These are phyloP conservation scores for Globisporangium abappressorium DNA, from an alignment of 352 stramenopile genomes.

Conservation along the genomic window DNA sequence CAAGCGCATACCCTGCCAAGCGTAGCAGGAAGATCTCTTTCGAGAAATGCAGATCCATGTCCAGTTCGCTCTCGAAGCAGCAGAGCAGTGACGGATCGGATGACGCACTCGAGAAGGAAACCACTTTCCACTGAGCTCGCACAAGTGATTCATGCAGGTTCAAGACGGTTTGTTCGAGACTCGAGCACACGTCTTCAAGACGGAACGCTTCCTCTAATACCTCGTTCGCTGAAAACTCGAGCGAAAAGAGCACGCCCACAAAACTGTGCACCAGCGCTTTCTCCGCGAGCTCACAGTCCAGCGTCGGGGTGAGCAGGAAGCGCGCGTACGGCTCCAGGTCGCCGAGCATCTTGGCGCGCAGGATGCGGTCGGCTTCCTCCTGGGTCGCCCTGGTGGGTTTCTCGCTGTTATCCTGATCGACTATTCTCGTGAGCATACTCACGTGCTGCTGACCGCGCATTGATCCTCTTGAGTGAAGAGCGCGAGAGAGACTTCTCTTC, in stretches of 20 bases:
- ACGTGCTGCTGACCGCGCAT: conserved; percentile 12
- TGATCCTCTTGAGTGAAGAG: conserved; percentile 4
- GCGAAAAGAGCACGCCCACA: conserved; percentile 53
- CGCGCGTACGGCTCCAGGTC: conserved; percentile 50
- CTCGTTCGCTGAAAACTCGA: conserved; percentile 35
- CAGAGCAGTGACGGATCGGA: conserved; percentile 26
- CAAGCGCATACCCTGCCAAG: conserved; percentile 18
- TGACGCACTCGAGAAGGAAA: neutral
- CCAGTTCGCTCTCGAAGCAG: conserved; percentile 37
- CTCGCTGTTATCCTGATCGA: neutral
- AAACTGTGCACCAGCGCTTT: conserved; percentile 48
- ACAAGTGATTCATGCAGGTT: conserved; percentile 27
- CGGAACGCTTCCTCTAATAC: conserved; percentile 31
- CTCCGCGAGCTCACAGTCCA: conserved; percentile 49
- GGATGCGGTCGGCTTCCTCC: conserved; percentile 17
- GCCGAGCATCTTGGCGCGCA: conserved; percentile 20
- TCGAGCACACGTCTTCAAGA: conserved; percentile 38
- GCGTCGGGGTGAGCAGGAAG: conserved; percentile 41
- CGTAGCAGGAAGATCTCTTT: conserved; percentile 40
- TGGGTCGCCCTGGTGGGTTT: conserved; percentile 5
- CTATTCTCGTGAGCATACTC: conserved; percentile 5
- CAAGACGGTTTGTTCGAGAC: conserved; percentile 36
- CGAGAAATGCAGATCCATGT: conserved; percentile 52
- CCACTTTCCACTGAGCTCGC: conserved; percentile 24
- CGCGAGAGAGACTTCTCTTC: neutral